A percentile compares a stretch with the other conserved stretches of the same genome.
Evolutionary conservation across 208 protist species (phyloP).

Genomic region (Leishmania mexicana): DNA sequence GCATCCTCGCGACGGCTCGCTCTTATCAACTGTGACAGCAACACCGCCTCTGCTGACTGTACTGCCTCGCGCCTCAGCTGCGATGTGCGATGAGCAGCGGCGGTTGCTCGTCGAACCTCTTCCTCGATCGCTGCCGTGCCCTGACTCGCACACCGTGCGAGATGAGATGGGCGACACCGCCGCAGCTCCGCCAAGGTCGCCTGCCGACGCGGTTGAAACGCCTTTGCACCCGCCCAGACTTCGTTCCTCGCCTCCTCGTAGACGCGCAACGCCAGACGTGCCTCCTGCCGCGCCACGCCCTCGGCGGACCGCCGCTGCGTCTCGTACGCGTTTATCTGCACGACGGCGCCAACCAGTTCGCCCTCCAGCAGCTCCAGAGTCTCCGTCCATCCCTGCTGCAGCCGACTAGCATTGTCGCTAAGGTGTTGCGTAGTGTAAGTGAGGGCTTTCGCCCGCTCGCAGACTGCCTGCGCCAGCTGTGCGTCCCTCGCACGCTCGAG

Average conservation of each 20-base stretch:
- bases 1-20: not conserved
- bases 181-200: not conserved
- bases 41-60: slow-evolving; percentile 10
- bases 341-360: slow-evolving; percentile 18
- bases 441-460: not conserved
- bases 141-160: not conserved
- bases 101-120: slow-evolving; percentile 3
- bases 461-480: slow-evolving; percentile 1
- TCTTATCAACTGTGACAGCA: slow-evolving; percentile 13
- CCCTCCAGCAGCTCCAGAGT: slow-evolving; percentile 26
- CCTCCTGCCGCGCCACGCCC: slow-evolving; percentile 19
- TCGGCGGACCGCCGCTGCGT: slow-evolving; percentile 19
- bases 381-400: slow-evolving; percentile 18
- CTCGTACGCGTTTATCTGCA: slow-evolving; percentile 25
- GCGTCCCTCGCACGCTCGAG: slow-evolving; percentile 17
- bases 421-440: not conserved
- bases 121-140: not conserved
- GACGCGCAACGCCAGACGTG: slow-evolving; percentile 1
- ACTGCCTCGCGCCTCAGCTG: slow-evolving; percentile 8
- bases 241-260: slow-evolving; percentile 14
- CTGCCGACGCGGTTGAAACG: not conserved
- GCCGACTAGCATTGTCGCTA: not conserved
- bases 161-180: not conserved
- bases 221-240: not conserved
- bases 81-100: slow-evolving; percentile 5